Evolutionary conservation across 257 asterid species (phyloP).

Genomic region (Fraxinus pennsylvanica): DNA sequence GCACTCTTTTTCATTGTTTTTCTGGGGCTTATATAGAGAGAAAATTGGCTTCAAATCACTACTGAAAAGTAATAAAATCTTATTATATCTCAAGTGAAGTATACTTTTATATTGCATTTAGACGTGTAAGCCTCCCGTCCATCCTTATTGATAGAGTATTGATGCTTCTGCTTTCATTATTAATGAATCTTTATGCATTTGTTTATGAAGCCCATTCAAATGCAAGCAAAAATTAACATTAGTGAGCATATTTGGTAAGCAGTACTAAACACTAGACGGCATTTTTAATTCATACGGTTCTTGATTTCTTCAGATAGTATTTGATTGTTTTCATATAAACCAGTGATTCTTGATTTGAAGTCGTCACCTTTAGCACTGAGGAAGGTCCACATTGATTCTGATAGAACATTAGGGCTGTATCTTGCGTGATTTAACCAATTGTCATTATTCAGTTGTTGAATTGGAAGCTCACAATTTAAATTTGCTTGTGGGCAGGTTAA

Average conservation of each 20-base stretch:
- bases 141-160: constrained; percentile 32
- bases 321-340: constrained; percentile 26
- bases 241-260: neutral
- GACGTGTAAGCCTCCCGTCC: constrained; percentile 47
- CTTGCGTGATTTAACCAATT: constrained; percentile 39
- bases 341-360: constrained; percentile 21
- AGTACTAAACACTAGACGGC: neutral
- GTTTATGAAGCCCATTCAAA: constrained; percentile 16
- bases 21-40: constrained; percentile 40
- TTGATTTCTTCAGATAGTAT: constrained; percentile 7
- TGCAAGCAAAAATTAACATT: constrained; percentile 16
- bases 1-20: constrained; percentile 36
- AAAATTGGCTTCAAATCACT: constrained; percentile 17
- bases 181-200: constrained; percentile 21
- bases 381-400: constrained; percentile 26
- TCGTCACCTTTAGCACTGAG: constrained; percentile 20
- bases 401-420: constrained; percentile 18
- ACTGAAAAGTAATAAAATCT: constrained; percentile 12
- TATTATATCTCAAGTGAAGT: constrained; percentile 18
- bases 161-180: constrained; percentile 34
- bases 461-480: constrained; percentile 32
- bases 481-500: constrained; percentile 19
- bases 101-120: constrained; percentile 28
- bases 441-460: constrained; percentile 14
- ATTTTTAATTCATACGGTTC: neutral